Conservation (phyloP, 202 grass and related monocot species). For the Setaria italica region DNA sequence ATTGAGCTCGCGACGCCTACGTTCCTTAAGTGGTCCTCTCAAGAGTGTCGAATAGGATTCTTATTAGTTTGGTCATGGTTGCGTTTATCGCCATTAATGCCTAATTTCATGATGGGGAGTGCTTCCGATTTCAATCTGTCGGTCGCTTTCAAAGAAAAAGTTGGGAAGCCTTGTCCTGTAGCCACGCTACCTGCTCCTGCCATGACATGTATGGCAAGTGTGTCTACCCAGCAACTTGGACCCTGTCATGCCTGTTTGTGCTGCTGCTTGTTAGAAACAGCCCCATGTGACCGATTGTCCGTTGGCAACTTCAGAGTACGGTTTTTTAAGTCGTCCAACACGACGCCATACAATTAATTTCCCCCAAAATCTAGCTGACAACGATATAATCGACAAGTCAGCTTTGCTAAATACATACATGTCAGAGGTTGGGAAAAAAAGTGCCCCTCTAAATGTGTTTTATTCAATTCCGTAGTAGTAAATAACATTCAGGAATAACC, state of each 20-base stretch:
- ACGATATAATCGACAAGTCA: neutral
- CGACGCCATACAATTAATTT: neutral
- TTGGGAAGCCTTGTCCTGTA: neutral
- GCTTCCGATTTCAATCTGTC: neutral
- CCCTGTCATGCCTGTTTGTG: neutral
- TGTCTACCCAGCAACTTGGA: neutral
- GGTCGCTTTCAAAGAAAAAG: neutral
- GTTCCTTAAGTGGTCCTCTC: too few relatives aligned
- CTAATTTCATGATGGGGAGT: neutral
- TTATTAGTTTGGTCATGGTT: too few relatives aligned
- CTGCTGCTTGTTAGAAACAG: constrained; percentile 6
- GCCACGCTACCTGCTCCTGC: neutral
- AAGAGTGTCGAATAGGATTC: too few relatives aligned
- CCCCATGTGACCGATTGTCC: constrained; percentile 23
- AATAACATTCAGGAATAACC: neutral
- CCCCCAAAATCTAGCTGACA: constrained; percentile 15
- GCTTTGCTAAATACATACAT: neutral
- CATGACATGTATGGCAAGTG: neutral
- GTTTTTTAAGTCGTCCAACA: constrained; percentile 1
- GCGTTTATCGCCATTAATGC: too few relatives aligned
- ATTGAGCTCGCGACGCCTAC: too few relatives aligned
- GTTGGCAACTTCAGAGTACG: neutral
- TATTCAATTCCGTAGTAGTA: neutral
- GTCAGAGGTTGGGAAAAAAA: too few relatives aligned
- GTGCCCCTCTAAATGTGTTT: neutral